These are phyloP conservation scores for Exophiala aquamarina DNA, from an alignment of 2,329 filamentous ascomycete species.

Conservation along the genomic window DNA sequence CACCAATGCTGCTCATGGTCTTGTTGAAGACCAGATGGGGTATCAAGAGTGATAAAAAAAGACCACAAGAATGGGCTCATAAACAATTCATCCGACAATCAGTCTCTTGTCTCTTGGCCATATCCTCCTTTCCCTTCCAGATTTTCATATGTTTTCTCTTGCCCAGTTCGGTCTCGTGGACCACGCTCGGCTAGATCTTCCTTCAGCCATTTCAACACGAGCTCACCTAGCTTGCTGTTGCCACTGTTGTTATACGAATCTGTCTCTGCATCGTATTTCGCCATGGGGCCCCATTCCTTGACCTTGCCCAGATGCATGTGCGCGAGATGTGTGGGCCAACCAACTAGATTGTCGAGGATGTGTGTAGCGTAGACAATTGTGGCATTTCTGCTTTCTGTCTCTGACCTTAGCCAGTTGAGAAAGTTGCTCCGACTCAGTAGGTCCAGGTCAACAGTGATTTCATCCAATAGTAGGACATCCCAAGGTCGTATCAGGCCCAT, in stretches of 20 bases:
- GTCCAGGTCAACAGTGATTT: conserved; percentile 96
- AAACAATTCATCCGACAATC: conserved; percentile 6
- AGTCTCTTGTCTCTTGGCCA: conserved; percentile 52
- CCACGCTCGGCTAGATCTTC: conserved; percentile 34
- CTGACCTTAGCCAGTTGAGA: conserved; percentile 77
- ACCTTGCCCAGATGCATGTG: conserved; percentile 91
- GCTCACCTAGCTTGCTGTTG: conserved; percentile 80
- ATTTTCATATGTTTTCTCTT: conserved; percentile 53
- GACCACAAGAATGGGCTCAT: neutral
- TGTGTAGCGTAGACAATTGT: conserved; percentile 98
- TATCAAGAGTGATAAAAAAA: conserved; percentile 14
- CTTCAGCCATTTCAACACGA: conserved; percentile 85
- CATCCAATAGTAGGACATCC: conserved; percentile 86
- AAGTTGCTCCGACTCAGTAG: conserved; percentile 83
- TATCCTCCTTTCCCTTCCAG: conserved; percentile 64
- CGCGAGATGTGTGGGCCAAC: conserved; percentile 92
- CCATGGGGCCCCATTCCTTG: conserved; percentile 79
- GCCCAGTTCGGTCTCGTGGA: conserved; percentile 27
- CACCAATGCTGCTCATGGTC: conserved; percentile 20
- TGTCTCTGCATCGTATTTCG: conserved; percentile 56
- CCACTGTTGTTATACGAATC: conserved; percentile 46
- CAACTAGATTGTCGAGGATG: conserved; percentile 90
- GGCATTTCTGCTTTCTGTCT: conserved; percentile 79
- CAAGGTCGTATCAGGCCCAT: conserved; percentile 94
- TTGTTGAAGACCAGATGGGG: conserved; percentile 29